Evolutionary conservation across 331 rosid species (phyloP), one percentile per base, ranked within the genome.

Genomic region (Spiraea crenata): DNA sequence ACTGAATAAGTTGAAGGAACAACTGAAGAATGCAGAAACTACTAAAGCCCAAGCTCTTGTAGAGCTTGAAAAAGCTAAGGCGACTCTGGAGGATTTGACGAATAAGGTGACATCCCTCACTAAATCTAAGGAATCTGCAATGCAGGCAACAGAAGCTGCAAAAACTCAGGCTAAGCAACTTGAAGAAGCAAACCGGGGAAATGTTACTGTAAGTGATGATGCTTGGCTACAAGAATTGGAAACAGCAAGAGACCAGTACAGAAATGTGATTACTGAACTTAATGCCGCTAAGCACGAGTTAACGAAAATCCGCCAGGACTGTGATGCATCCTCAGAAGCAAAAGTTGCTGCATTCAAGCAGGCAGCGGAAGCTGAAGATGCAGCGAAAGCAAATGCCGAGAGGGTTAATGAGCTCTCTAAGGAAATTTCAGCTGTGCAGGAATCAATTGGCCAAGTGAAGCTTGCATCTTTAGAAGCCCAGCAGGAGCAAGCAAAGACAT

Each of bases 211-310:
- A 79, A 67, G 74, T 49, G 74, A 78, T 44, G 82, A 74, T 67
- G 80, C 85, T 50, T 87, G 86, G 96, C 88, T 89, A 82, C 84
- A 86, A 71, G 96, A 95, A 65, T 75, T 95, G 62, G 98, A 95
- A 77, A 49, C 76, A 63, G 81, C 87, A 65, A 86, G 93, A 73
- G 78, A 79, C 49, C 86, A 85, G 64, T 91, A 91, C 57, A 67
- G 71, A 70, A 58, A 81, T 20, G 82, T 86, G 39, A 83, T 86
- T 68, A 77, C 89, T 42, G 98, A 95, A 72, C 96, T 95, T 3
- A 89, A 89, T 82, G 82, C 90, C 51, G 91, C 98, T 5, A 95
- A 95, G 80, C 90, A 89, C 82, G 93, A 85, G 49, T 80, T 95
- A 60, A 71, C 87, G 72, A 89, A 84, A 72, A 69, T 86, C 16